Percentiles rank a stretch among this genome's conserved stretches.
These are phyloP conservation scores for Dendrobium catenatum DNA, from an alignment of 106 monocot genomes.

Conservation along the genomic window DNA sequence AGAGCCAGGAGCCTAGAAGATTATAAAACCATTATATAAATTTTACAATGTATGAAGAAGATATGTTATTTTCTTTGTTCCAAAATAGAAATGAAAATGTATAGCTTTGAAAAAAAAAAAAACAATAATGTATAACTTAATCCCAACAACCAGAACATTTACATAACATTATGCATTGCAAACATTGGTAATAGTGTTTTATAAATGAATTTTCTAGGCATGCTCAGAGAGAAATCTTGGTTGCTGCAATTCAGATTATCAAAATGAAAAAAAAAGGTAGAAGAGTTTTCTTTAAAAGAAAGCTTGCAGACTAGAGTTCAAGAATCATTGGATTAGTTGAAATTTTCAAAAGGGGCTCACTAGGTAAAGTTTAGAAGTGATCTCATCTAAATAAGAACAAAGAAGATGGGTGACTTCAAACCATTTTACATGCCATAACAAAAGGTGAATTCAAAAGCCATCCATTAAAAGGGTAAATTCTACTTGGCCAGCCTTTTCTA, in stretches of 20 bases:
- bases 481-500: too few relatives aligned
- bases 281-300: background rate
- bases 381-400: too few relatives aligned
- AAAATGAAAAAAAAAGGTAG: background rate
- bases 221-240: background rate
- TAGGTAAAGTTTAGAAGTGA: too few relatives aligned
- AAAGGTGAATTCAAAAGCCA: too few relatives aligned
- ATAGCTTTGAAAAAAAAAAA: background rate
- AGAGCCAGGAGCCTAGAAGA: conserved; percentile 59
- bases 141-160: background rate
- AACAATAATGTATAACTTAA: background rate
- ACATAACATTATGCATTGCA: background rate
- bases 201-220: too few relatives aligned
- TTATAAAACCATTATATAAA: background rate
- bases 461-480: too few relatives aligned
- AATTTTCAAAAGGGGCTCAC: background rate
- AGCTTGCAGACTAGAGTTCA: background rate
- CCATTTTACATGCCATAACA: too few relatives aligned
- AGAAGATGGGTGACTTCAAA: too few relatives aligned
- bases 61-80: background rate
- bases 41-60: background rate
- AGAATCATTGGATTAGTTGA: background rate
- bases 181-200: too few relatives aligned
- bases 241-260: background rate
- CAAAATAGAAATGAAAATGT: background rate